A percentile compares a stretch with the other conserved stretches of the same genome.
Evolutionary conservation across 768 basidiomycete genomes (phyloP).

Genomic region (Xanthoconium stramineum): DNA sequence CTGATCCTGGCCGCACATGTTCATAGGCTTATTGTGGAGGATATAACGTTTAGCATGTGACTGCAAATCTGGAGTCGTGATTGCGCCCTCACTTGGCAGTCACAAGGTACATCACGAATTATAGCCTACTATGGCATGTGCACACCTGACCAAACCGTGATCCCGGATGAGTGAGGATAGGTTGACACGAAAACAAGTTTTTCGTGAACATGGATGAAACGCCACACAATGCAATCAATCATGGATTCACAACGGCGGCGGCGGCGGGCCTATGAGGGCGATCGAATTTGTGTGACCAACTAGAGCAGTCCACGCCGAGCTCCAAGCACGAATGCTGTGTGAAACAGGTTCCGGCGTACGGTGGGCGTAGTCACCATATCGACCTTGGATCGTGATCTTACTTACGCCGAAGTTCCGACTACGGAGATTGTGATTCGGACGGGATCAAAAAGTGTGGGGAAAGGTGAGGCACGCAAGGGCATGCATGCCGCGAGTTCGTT

Average conservation of each 20-base stretch:
- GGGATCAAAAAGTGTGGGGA: slow-evolving; percentile 11
- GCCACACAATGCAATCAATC: neutral
- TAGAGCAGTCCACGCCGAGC: neutral
- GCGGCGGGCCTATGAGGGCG: neutral
- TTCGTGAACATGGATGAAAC: neutral
- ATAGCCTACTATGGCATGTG: neutral
- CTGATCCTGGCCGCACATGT: slow-evolving; percentile 17
- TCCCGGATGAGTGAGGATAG: neutral
- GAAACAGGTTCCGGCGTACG: neutral
- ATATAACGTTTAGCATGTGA: slow-evolving; percentile 18
- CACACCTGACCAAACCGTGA: slow-evolving; percentile 7
- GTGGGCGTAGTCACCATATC: slow-evolving; percentile 5
- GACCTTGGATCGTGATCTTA: neutral
- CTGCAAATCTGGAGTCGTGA: slow-evolving; percentile 14
- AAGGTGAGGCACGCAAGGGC: neutral
- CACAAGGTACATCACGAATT: slow-evolving; percentile 6
- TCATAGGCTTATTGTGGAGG: slow-evolving; percentile 24
- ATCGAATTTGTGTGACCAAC: neutral
- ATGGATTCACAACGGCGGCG: neutral
- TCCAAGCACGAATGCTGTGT: slow-evolving; percentile 2
- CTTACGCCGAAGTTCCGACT: neutral
- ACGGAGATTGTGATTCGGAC: slow-evolving; percentile 3
- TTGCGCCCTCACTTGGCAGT: slow-evolving; percentile 9
- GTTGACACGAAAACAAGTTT: neutral
- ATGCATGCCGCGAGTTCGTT: neutral